Evolutionary conservation across 176 grass and related monocot species (phyloP), one percentile per base, ranked within the genome.

Genomic region (Puya raimondii): DNA sequence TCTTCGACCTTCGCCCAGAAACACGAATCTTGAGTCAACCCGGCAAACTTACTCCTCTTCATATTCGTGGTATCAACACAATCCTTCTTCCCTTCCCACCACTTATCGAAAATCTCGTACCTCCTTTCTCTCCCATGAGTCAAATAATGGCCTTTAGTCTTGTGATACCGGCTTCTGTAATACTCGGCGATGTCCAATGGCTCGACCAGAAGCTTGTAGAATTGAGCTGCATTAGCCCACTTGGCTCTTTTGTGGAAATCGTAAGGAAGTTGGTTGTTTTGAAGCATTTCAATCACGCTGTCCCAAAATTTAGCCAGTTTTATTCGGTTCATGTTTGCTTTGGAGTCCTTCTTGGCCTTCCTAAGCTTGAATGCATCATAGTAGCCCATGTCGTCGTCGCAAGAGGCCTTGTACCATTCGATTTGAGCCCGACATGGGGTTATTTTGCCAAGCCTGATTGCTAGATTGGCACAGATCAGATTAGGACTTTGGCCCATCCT

Each of bases 1-100:
- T 88, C 84, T 57, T 99, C 95, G 25, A 99, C 87, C 73, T 82
- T 78, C 11, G 95, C 95, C 95, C 95, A 99, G 72, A 99, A 99
- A 72, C 87, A 94, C 0, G 95, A 91, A 64, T 99, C 95, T 64
- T 99, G 95, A 1, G 95, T 99, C 57, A 99, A 26, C 23, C 95
- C 95, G 0, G 95, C 95, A n/a, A 82, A 86, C 67, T 94, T 99
- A 75, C 90, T 94, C 70, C 94, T 87, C 51, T 73, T 83, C 49
- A 33, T 11, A 9, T 52, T 56, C 2, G 22, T 22, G 7, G 50
- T 50, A 5, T 64, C 74, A 1, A 11, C 6, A 57, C 65, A 10
- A 64, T 65, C 65, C 1, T 49, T 82, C 56, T 63, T 86, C 67
- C 73, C 72, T 20, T 77, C 75, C 95, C 95, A 94, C 95, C 95